A percentile compares a stretch with the other conserved stretches of the same genome.
phyloP scores from a whole-genome alignment of 2,329 filamentous ascomycete genomes.

The Colletotrichum cordylinicola region DNA sequence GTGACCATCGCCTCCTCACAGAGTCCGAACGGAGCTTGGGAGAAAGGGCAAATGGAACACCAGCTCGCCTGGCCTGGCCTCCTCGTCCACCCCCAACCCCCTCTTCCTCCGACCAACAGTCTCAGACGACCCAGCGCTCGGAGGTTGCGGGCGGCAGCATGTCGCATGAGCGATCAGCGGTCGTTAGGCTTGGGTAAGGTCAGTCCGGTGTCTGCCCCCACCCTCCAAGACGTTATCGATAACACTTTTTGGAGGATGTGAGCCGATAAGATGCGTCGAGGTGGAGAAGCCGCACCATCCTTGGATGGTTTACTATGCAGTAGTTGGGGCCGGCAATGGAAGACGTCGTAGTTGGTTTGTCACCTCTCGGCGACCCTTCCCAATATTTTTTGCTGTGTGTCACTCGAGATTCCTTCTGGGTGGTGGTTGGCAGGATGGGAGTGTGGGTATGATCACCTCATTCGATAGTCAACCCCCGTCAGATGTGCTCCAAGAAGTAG shows the following conservation, averaged over 20 bases:
- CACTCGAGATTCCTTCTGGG: neutral
- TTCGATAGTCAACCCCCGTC: neutral
- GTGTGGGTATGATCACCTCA: neutral
- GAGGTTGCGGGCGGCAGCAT: neutral
- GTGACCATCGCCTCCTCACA: neutral
- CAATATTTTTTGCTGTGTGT: neutral
- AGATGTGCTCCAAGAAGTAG: neutral
- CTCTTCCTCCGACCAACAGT: neutral
- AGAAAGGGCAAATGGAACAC: neutral
- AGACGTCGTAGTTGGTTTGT: neutral
- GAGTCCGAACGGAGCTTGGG: neutral
- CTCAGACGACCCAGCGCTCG: neutral
- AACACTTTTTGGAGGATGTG: neutral
- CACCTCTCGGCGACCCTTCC: neutral
- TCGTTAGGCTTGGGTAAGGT: neutral
- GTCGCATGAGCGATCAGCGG: conserved; percentile 5
- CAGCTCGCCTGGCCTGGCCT: neutral
- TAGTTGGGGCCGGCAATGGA: neutral
- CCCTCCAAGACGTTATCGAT: neutral
- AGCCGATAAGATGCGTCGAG: neutral
- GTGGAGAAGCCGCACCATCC: neutral
- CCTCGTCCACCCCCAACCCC: neutral
- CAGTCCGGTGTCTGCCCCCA: neutral
- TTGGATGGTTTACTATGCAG: too few species aligned
- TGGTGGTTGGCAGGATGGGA: neutral